Evolutionary conservation across 2,329 filamentous ascomycete genomes (phyloP).

Genomic region (Nothophaeocryptopus gaeumannii): DNA sequence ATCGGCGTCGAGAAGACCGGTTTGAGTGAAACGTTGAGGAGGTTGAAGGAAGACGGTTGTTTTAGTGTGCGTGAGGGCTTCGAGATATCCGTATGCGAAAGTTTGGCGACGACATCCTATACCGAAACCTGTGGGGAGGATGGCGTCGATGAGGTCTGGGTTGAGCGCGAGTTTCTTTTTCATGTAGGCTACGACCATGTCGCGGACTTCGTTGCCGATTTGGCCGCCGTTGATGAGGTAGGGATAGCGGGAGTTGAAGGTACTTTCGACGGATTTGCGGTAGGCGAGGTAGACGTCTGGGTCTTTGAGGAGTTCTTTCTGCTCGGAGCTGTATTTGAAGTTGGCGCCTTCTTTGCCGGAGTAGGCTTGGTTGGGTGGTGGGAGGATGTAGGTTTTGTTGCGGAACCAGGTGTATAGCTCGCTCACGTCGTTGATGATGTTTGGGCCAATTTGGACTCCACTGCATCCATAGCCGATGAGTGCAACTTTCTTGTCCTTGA

Average conservation of each 20-base stretch:
- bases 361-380: constrained; percentile 21
- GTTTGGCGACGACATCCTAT: constrained; percentile 17
- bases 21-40: constrained; percentile 9
- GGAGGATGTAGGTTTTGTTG: constrained; percentile 23
- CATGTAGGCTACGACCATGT: constrained; percentile 23
- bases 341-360: constrained; percentile 21
- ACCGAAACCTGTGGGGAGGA: constrained; percentile 12
- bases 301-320: constrained; percentile 39
- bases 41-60: constrained; percentile 10
- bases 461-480: constrained; percentile 32
- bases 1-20: constrained; percentile 13
- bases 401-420: constrained; percentile 25
- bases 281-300: constrained; percentile 23
- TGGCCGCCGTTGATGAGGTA: constrained; percentile 25
- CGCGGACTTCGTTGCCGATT: constrained; percentile 13
- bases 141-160: constrained; percentile 11
- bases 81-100: constrained; percentile 15
- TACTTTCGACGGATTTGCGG: constrained; percentile 23
- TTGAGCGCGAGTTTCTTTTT: constrained; percentile 18
- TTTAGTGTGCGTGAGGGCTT: constrained; percentile 14
- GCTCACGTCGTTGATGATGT: constrained; percentile 20
- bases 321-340: constrained; percentile 50
- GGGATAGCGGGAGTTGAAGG: constrained; percentile 18
- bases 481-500: constrained; percentile 13
- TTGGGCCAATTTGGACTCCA: constrained; percentile 46